Percentiles rank a stretch among this genome's conserved stretches.
These are phyloP conservation scores for Acmispon strigosus DNA, from an alignment of 306 rosid genomes.

Conservation along the genomic window DNA sequence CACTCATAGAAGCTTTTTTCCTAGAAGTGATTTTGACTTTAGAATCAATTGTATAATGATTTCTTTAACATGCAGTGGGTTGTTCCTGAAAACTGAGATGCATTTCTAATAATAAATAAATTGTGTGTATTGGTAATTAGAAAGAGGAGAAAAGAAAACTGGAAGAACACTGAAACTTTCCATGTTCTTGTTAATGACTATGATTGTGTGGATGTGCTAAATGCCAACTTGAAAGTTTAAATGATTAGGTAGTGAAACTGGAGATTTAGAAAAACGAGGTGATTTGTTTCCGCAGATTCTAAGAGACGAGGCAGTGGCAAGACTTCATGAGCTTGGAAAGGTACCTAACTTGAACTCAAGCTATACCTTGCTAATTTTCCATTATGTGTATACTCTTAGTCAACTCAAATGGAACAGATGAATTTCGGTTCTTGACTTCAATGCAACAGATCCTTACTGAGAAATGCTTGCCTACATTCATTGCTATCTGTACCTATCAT, in stretches of 20 bases:
- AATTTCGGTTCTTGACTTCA: slow-evolving; percentile 11
- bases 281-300: slow-evolving; percentile 65
- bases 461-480: background rate
- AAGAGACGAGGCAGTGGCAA: slow-evolving; percentile 77
- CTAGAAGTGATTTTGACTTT: too few relatives aligned
- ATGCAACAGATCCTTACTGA: background rate
- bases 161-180: background rate
- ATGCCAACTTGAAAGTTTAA: slow-evolving; percentile 24
- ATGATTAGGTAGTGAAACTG: slow-evolving; percentile 47
- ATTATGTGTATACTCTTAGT: background rate
- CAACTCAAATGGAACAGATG: background rate
- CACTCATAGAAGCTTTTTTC: too few relatives aligned
- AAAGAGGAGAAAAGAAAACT: background rate
- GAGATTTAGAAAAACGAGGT: slow-evolving; percentile 43
- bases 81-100: background rate
- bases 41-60: too few relatives aligned
- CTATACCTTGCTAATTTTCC: background rate
- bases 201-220: slow-evolving; percentile 20
- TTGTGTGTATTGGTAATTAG: background rate
- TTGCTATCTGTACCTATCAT: background rate
- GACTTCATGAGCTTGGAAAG: slow-evolving; percentile 75
- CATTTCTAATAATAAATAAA: background rate
- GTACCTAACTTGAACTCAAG: slow-evolving; percentile 29
- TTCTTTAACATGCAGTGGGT: background rate
- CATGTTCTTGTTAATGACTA: background rate